phyloP scores from a whole-genome alignment of 768 basidiomycete genomes.

The Rossbeevera mucosa region DNA sequence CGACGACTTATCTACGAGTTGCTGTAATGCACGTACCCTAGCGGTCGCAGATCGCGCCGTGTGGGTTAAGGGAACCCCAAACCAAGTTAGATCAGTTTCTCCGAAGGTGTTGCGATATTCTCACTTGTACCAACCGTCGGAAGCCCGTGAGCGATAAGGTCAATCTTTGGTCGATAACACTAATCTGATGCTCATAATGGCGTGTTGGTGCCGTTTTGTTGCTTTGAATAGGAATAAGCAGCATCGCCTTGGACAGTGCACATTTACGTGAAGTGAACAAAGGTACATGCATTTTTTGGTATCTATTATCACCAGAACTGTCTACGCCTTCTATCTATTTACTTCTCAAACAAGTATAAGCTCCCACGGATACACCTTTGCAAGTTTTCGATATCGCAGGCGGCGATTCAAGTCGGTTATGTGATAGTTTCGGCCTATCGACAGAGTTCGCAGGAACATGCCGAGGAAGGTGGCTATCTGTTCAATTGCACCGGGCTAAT shows the following conservation, averaged over 20 bases:
- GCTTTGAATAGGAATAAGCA: conserved; percentile 26
- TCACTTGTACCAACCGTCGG: conserved; percentile 20
- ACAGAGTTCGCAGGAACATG: no score
- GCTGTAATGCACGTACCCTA: neutral
- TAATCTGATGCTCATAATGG: conserved; percentile 13
- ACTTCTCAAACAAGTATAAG: no score
- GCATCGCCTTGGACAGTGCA: neutral
- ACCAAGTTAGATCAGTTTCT: conserved; percentile 11
- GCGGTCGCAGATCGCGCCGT: neutral
- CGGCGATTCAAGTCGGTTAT: no score
- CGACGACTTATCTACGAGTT: neutral
- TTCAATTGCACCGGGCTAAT: no score
- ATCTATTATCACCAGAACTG: conserved; percentile 36
- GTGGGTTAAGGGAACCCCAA: neutral
- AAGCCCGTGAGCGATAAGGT: conserved; percentile 14
- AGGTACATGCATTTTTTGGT: conserved; percentile 37
- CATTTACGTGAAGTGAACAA: neutral
- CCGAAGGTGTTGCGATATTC: conserved; percentile 25
- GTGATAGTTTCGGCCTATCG: no score
- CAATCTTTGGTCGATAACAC: neutral
- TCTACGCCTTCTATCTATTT: no score
- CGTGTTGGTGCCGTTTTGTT: conserved; percentile 28
- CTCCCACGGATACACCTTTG: no score
- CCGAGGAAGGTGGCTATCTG: no score
- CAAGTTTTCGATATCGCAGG: no score